These are phyloP conservation scores for Neonectria faginata DNA, from an alignment of 2,329 filamentous ascomycete species.

Conservation along the genomic window DNA sequence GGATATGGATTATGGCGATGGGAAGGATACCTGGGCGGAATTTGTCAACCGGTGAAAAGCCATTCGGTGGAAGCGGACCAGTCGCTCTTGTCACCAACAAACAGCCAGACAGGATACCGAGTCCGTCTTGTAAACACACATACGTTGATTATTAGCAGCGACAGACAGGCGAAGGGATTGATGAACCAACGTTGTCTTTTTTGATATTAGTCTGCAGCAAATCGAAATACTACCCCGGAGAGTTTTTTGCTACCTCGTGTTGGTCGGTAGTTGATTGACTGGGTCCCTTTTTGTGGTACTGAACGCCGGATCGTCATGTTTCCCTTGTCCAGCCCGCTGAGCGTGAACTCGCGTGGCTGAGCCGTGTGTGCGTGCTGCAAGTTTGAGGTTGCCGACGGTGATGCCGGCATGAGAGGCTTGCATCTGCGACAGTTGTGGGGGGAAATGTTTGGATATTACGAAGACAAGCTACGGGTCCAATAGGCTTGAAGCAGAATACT, in stretches of 20 bases:
- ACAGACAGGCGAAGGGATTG: not conserved
- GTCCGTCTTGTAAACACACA: not conserved
- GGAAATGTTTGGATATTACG: not conserved
- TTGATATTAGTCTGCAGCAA: not conserved
- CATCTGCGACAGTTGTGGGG: not conserved
- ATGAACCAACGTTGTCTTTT: not conserved
- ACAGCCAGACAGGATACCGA: not conserved
- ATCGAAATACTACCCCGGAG: not conserved
- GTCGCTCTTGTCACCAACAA: conserved; percentile 15
- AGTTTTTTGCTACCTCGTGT: not conserved
- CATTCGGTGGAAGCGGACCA: conserved; percentile 21
- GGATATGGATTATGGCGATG: conserved; percentile 7
- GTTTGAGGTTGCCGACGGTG: not conserved
- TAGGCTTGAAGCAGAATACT: not conserved
- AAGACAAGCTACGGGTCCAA: not conserved
- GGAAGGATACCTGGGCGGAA: conserved; percentile 11
- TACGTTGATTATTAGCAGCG: not conserved
- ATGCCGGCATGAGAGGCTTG: not conserved
- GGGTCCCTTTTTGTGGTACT: not conserved
- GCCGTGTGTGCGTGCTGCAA: not conserved
- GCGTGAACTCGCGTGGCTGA: not conserved
- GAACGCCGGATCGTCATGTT: not conserved
- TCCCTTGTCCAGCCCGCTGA: not conserved
- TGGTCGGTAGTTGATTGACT: not conserved
- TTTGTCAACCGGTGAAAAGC: conserved; percentile 24